Conservation (phyloP, 2,329 filamentous ascomycete species). For the Periconia sp. region DNA sequence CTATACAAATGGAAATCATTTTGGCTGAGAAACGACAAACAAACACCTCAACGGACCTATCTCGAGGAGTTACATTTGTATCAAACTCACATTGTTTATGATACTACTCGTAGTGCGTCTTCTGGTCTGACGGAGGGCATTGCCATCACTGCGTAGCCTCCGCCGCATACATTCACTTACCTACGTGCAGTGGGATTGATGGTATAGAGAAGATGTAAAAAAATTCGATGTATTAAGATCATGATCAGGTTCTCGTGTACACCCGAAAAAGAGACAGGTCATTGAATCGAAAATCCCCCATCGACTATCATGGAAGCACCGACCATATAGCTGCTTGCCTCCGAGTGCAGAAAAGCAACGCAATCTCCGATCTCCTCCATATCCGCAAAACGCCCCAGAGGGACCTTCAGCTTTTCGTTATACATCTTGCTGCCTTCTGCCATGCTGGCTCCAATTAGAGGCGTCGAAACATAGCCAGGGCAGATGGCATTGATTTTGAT, state of each 20-base stretch:
- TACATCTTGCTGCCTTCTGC: constrained; percentile 30
- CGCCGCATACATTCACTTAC: no score
- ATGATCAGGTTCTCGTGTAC: not conserved
- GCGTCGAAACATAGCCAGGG: constrained; percentile 53
- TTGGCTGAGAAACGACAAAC: not conserved
- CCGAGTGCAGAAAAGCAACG: constrained; percentile 68
- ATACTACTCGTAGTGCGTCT: no score
- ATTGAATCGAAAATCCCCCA: constrained; percentile 44
- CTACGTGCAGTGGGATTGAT: no score
- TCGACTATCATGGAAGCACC: constrained; percentile 70
- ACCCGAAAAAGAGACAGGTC: not conserved
- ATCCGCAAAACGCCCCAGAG: constrained; percentile 54
- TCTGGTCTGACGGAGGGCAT: no score
- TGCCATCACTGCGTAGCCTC: no score
- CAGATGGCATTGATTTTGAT: constrained; percentile 66
- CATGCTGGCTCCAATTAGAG: constrained; percentile 35
- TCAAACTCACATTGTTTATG: no score
- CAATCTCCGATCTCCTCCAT: constrained; percentile 71
- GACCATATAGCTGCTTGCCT: constrained; percentile 72
- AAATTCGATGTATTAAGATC: no score
- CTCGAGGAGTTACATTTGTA: no score
- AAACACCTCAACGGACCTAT: no score
- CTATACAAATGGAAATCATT: not conserved
- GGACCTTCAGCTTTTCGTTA: constrained; percentile 43
- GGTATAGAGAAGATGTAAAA: no score